Evolutionary conservation across 257 asterid species (phyloP).

Genomic region (Solanum medicagineum): DNA sequence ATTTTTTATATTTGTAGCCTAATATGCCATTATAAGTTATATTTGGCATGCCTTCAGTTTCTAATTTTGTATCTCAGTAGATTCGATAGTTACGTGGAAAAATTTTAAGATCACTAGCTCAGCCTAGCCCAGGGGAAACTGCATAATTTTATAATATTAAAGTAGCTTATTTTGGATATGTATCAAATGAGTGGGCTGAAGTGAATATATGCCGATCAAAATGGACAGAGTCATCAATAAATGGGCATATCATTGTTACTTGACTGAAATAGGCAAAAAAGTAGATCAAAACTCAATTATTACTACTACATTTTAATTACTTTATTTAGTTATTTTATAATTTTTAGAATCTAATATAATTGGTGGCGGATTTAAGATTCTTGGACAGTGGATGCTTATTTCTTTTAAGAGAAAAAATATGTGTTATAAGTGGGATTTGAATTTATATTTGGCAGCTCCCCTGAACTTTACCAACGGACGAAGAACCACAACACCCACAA

Average conservation of each 20-base stretch:
- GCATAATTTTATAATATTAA: background rate
- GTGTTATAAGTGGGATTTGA: too few species aligned
- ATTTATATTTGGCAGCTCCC: too few species aligned
- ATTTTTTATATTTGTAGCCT: background rate
- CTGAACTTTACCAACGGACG: too few species aligned
- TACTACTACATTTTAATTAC: background rate
- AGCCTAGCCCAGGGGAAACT: accelerated
- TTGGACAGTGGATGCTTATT: too few species aligned
- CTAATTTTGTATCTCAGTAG: background rate
- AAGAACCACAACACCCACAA: too few species aligned
- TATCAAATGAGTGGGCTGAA: background rate
- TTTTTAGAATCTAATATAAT: background rate
- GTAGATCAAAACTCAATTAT: background rate
- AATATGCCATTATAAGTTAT: background rate
- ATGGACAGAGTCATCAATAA: background rate
- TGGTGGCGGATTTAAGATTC: too few species aligned
- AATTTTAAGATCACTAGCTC: background rate
- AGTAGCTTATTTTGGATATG: background rate
- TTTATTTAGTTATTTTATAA: background rate
- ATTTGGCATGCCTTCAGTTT: background rate
- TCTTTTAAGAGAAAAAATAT: too few species aligned
- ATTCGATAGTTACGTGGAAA: background rate
- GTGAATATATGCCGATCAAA: background rate
- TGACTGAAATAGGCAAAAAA: background rate
- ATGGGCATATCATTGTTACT: background rate